A percentile compares a stretch with the other conserved stretches of the same genome.
phyloP scores from a whole-genome alignment of 495 filamentous ascomycete species.

The Durotheca rogersii region DNA sequence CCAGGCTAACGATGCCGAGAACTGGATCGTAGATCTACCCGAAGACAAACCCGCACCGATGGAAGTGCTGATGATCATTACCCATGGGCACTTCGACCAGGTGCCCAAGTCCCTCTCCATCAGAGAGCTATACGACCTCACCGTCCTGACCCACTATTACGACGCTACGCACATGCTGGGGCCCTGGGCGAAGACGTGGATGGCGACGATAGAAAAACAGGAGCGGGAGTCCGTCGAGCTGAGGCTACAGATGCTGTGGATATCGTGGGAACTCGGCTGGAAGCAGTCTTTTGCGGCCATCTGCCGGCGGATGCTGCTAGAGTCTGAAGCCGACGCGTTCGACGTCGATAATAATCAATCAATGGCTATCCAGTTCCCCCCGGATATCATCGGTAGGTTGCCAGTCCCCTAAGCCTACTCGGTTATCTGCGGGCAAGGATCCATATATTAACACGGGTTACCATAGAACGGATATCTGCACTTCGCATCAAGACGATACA shows the following conservation, averaged over 20 bases:
- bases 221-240: background rate
- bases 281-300: background rate
- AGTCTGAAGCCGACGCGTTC: background rate
- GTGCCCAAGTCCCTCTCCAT: background rate
- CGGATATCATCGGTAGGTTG: conserved; percentile 8
- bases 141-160: conserved; percentile 7
- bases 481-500: conserved; percentile 10
- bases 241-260: conserved; percentile 2
- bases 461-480: background rate
- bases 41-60: conserved; percentile 1
- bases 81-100: conserved; percentile 1
- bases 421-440: no score
- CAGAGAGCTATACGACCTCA: conserved; percentile 1
- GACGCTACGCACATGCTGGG: conserved; percentile 1
- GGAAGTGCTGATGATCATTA: background rate
- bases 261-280: conserved; percentile 9
- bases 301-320: background rate
- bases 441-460: background rate
- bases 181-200: conserved; percentile 4
- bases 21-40: conserved; percentile 8
- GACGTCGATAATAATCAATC: background rate
- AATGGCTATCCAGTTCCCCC: background rate
- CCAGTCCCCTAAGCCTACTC: no score
- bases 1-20: background rate
- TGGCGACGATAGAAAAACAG: background rate